phyloP scores from a whole-genome alignment of 331 rosid species.

The Phaseolus coccineus region DNA sequence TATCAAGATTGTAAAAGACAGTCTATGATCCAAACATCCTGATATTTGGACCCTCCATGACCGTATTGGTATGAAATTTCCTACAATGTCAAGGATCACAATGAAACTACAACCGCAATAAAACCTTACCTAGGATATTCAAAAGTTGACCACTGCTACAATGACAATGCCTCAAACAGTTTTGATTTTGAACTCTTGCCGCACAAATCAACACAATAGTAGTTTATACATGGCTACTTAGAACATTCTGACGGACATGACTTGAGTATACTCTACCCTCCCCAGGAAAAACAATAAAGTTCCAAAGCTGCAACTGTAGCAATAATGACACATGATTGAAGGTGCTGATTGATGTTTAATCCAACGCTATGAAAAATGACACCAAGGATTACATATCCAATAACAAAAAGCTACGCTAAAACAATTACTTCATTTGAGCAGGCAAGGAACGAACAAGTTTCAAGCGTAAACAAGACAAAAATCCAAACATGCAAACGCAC shows the following conservation, averaged over 20 bases:
- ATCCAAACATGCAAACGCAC: constrained; percentile 67
- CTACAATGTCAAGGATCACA: background rate
- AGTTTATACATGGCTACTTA: constrained; percentile 11
- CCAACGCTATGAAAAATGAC: background rate
- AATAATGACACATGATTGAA: constrained; percentile 16
- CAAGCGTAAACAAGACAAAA: constrained; percentile 47
- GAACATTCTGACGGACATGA: constrained; percentile 30
- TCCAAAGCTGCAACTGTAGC: constrained; percentile 27
- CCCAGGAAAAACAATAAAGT: constrained; percentile 5
- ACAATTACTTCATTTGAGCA: background rate
- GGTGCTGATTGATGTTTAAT: constrained; percentile 27
- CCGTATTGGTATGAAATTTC: background rate
- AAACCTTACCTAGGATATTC: constrained; percentile 10
- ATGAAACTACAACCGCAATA: background rate
- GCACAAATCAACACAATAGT: constrained; percentile 27
- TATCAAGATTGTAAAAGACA: background rate
- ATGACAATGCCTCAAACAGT: constrained; percentile 28
- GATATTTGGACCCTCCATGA: background rate
- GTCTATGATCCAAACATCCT: background rate
- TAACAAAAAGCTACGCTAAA: constrained; percentile 38
- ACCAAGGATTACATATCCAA: constrained; percentile 13
- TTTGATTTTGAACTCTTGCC: constrained; percentile 12
- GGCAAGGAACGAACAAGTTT: constrained; percentile 23
- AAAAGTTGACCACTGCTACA: constrained; percentile 33
- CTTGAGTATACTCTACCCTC: constrained; percentile 28